Evolutionary conservation across 1,284 basidiomycete species (phyloP), one percentile per base, ranked within the genome.

Genomic region (Veloporphyrellus conicus): DNA sequence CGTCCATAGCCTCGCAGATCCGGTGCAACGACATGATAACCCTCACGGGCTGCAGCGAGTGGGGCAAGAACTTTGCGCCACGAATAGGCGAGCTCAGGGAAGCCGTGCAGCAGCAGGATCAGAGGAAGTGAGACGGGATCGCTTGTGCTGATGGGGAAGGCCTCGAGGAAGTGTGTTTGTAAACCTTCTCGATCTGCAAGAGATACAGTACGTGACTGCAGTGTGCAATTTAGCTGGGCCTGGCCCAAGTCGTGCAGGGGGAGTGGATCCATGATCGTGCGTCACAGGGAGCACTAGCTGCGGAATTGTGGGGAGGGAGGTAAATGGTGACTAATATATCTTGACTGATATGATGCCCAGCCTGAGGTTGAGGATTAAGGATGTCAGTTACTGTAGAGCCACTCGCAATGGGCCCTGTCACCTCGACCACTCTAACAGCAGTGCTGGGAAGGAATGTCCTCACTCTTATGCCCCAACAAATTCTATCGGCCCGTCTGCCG

Each of bases 21-120:
- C n/a, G 75, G 78, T 1, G 75, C 77, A 25, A 81, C 71, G 52
- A 78, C 73, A 35, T 72, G 70, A 57, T 73, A 79, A 3, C 78
- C 79, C 11, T 38, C 35, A 41, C 31, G 52, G 6, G 69, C 68
- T 12, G 64, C 52, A 0, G 76, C 62, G 27, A 83, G 69, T 1
- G 79, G 79, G 1, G 63, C 52, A 31, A 84, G 69, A 27, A 82
- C 49, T 49, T 78, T 77, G 18, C 81, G 71, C 81, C 80, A 83
- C 8, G 81, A 83, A 56, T 77, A 80, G 2, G 78, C 74, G 10
- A 84, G 69, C 56, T 82, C 82, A 10, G 82, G 81, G 58, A 84
- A 84, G 32, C 82, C 82, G 52, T 84, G 81, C 1, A 84, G 62
- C 25, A 82, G 71, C n/a, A 84, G 52, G 47, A 84, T 58, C 12